Evolutionary conservation across 2,329 filamentous ascomycete genomes (phyloP).

Genomic region (Lecanoromycetidae sp.): DNA sequence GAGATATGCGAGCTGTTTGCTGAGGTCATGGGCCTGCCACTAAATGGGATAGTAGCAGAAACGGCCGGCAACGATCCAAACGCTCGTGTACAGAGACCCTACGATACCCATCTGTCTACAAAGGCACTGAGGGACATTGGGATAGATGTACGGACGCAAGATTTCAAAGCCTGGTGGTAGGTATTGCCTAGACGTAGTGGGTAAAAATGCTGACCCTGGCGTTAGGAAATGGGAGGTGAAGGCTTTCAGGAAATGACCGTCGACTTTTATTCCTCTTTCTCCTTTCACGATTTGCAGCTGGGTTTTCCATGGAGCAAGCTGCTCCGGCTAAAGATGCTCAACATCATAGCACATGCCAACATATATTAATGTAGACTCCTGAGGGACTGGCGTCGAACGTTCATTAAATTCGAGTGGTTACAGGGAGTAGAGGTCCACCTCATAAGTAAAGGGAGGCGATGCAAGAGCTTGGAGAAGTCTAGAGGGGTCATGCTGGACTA

Average conservation of each 20-base stretch:
- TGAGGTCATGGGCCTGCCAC: slow-evolving; percentile 63
- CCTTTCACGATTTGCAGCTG: no score
- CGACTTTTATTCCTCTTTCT: not conserved
- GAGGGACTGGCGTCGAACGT: no score
- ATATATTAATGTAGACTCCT: no score
- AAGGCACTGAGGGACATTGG: slow-evolving; percentile 59
- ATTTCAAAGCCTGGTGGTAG: slow-evolving; percentile 71
- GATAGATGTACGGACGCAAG: slow-evolving; percentile 59
- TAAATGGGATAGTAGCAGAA: slow-evolving; percentile 56
- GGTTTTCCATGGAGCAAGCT: no score
- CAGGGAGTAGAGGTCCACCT: no score
- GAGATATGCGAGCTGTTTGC: slow-evolving; percentile 70
- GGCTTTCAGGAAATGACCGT: slow-evolving; percentile 20
- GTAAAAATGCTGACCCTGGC: not conserved
- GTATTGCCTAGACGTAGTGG: not conserved
- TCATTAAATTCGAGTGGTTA: no score
- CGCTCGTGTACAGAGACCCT: slow-evolving; percentile 64
- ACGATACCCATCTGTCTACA: slow-evolving; percentile 78
- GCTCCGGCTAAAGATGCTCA: no score
- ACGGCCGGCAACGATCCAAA: slow-evolving; percentile 60
- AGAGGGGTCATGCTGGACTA: no score
- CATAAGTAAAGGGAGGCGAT: no score
- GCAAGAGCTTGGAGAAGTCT: no score
- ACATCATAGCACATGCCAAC: no score
- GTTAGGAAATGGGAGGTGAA: slow-evolving; percentile 26